Conservation (phyloP, 306 rosid species). For the Arachis stenosperma region DNA sequence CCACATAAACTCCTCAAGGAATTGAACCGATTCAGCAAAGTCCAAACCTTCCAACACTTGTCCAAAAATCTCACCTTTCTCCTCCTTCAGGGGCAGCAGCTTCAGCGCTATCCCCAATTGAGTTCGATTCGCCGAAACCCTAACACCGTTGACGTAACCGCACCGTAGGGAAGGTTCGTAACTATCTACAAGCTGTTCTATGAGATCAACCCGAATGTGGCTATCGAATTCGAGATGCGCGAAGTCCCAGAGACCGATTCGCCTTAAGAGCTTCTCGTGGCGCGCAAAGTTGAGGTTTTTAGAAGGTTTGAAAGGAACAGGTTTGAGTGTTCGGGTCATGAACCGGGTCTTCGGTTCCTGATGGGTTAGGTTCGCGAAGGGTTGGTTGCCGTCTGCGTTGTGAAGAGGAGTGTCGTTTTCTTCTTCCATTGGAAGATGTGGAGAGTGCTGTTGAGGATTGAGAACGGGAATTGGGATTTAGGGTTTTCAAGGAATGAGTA, state of each 20-base stretch:
- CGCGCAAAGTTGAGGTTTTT: constrained; percentile 63
- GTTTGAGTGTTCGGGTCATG: constrained; percentile 58
- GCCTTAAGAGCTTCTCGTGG: constrained; percentile 66
- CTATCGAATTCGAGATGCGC: constrained; percentile 73
- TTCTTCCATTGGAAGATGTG: constrained; percentile 12
- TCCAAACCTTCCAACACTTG: constrained; percentile 30
- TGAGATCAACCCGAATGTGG: constrained; percentile 57
- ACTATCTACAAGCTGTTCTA: constrained; percentile 62
- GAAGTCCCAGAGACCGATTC: constrained; percentile 83
- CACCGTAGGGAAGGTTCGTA: constrained; percentile 36
- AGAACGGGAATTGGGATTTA: not conserved
- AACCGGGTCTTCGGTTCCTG: constrained; percentile 45
- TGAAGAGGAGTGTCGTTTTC: not conserved
- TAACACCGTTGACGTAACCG: constrained; percentile 59
- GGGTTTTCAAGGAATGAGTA: constrained; percentile 34
- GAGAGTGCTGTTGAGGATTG: not conserved
- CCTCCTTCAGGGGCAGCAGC: constrained; percentile 60
- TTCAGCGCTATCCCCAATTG: constrained; percentile 72
- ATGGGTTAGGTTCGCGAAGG: constrained; percentile 36
- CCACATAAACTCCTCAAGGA: constrained; percentile 63
- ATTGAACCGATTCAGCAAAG: constrained; percentile 51
- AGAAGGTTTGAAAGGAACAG: constrained; percentile 65
- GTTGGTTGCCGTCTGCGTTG: constrained; percentile 18
- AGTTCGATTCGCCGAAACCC: constrained; percentile 58
- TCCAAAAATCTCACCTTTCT: not conserved